Base-by-base conservation (phyloP, 106 monocot genomes). In the Dioscorea zingiberensis region DNA sequence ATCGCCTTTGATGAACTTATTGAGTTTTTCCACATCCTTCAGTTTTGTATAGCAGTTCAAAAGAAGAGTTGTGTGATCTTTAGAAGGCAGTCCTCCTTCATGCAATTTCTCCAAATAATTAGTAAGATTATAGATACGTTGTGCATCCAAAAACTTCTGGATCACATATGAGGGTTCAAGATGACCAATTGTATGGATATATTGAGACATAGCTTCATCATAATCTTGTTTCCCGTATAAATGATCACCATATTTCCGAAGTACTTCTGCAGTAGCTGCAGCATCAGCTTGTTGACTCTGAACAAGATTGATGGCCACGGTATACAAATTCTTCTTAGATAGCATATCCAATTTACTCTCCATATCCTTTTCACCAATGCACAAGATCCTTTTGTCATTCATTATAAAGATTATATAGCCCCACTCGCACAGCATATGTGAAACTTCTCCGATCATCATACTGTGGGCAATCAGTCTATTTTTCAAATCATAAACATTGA, bases 151-250 rank as follows among this genome's bases (percentile, higher is more conserved):
- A 69, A 97, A 97, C 73, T 97, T 97, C 60, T 97, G 95, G 62
- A 97, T 97, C 44, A 97, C 95, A 82, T 97, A 97, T 60, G 95
- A 97, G 38, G 95, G 95, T 60, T 97, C 95, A 44, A 97, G 87
- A 78, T 92, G 78, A 48, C 95, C 91, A 61, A 97, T 92, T 3
- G 95, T 97, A 27, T 83, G 72, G 29, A 97, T 97, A 69, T 97
- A 97, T 65, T 97, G 95, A 27, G 85, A 57, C 95, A 97, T 97
- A 22, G 95, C 85, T 69, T 88, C 95, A 73, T 97, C 84, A 86
- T 88, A 97, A 48, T 97, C 92, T 65, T 92, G 88, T 44, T 88
- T 88, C 5, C 77, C 76, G 88, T 97, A 97, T 59, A 97, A 74
- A 72, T 97, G 95, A 71, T 97, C 91, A 21, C 88, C 95, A 73